A percentile compares a stretch with the other conserved stretches of the same genome.
These are phyloP conservation scores for Haemoproteus tartakovskyi DNA, from an alignment of 169 alveolate species.

Conservation along the genomic window DNA sequence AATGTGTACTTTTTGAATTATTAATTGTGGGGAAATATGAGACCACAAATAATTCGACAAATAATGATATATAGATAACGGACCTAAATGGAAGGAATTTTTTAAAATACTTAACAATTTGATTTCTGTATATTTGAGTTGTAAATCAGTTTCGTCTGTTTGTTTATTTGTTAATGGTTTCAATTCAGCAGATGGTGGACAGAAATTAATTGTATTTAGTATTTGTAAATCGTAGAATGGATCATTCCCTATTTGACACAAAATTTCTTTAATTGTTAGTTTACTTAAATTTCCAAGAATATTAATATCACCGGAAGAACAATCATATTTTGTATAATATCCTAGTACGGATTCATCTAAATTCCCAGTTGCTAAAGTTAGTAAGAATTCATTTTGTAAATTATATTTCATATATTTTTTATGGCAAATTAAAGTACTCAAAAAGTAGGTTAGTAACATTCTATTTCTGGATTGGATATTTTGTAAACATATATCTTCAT, in stretches of 20 bases:
- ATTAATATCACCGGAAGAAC: constrained; percentile 88
- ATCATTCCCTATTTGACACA: constrained; percentile 40
- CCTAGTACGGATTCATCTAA: constrained; percentile 82
- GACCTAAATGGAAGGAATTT: constrained; percentile 35
- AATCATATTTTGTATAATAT: constrained; percentile 90
- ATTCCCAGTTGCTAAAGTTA: constrained; percentile 71
- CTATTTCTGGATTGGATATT: constrained; percentile 77
- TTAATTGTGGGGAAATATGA: not conserved
- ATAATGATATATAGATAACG: constrained; percentile 43
- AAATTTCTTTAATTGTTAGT: constrained; percentile 51
- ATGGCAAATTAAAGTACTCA: constrained; percentile 77
- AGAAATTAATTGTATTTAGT: constrained; percentile 15
- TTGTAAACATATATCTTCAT: constrained; percentile 68
- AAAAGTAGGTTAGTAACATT: constrained; percentile 75
- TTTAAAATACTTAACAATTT: constrained; percentile 41
- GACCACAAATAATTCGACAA: constrained; percentile 38
- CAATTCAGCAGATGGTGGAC: constrained; percentile 53
- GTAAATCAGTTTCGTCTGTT: constrained; percentile 46
- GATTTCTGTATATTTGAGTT: constrained; percentile 31
- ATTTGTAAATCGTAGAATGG: constrained; percentile 18
- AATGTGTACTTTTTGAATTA: constrained; percentile 11
- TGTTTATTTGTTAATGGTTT: constrained; percentile 50
- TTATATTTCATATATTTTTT: constrained; percentile 12
- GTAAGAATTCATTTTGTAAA: constrained; percentile 20
- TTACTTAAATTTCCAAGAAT: constrained; percentile 88